Evolutionary conservation across 1,284 basidiomycete species (phyloP).

Genomic region (Inonotus obliquus): DNA sequence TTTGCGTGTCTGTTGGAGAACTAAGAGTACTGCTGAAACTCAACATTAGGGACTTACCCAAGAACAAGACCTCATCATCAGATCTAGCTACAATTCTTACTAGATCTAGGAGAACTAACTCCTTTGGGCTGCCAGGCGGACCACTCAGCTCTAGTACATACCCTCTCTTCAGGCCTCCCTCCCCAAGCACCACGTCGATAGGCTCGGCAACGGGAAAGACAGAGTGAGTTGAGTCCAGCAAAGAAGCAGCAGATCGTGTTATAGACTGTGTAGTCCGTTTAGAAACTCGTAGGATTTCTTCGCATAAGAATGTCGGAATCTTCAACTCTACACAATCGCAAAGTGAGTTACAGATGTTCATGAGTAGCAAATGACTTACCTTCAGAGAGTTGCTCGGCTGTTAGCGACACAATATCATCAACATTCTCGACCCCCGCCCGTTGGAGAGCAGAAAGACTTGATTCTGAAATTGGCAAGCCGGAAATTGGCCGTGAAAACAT

Average conservation of each 20-base stretch:
- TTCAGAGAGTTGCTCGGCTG: conserved; percentile 39
- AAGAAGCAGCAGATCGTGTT: conserved; percentile 53
- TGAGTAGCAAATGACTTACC: conserved; percentile 30
- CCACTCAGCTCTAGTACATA: conserved; percentile 68
- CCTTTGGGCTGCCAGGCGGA: conserved; percentile 65
- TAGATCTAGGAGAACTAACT: conserved; percentile 45
- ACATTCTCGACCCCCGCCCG: conserved; percentile 48
- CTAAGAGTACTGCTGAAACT: conserved; percentile 10
- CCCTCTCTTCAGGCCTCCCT: conserved; percentile 55
- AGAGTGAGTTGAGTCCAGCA: conserved; percentile 32
- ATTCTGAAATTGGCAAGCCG: conserved; percentile 34
- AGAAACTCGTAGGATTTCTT: conserved; percentile 39
- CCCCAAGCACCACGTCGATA: conserved; percentile 48
- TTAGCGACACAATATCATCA: conserved; percentile 38
- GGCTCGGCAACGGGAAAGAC: conserved; percentile 39
- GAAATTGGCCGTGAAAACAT: conserved; percentile 28
- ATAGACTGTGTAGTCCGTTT: conserved; percentile 34
- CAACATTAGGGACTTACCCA: conserved; percentile 41
- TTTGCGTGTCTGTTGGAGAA: conserved; percentile 52
- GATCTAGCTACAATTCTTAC: conserved; percentile 41
- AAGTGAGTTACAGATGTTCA: not conserved
- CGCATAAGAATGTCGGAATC: conserved; percentile 38
- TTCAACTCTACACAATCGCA: conserved; percentile 38
- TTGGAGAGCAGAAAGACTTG: conserved; percentile 38
- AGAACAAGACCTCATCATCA: conserved; percentile 50